Evolutionary conservation across 176 grass and related monocot genomes (phyloP).

Genomic region (Coix lacrymajobi): DNA sequence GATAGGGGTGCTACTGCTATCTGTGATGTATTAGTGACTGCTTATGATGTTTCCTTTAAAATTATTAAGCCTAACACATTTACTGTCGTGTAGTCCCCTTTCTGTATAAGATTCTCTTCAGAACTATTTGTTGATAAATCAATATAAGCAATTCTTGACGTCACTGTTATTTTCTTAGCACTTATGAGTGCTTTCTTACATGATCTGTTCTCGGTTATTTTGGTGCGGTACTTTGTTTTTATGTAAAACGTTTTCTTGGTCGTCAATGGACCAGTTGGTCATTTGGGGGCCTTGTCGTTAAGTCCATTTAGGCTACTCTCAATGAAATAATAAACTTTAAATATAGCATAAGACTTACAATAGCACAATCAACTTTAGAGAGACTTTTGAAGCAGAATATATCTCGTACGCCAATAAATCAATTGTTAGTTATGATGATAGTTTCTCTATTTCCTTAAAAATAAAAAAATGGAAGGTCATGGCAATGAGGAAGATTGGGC

Average conservation of each 20-base stretch:
- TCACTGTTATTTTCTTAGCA: slow-evolving; percentile 1
- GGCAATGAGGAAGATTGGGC: slow-evolving; percentile 79
- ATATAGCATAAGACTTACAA: not conserved
- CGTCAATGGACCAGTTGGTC: not conserved
- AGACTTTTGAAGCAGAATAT: slow-evolving; percentile 1
- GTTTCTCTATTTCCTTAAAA: slow-evolving; percentile 26
- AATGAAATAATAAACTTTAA: not conserved
- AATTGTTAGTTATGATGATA: slow-evolving; percentile 18
- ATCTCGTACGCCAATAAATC: not conserved
- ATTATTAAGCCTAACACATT: not conserved
- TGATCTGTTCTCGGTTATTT: not conserved
- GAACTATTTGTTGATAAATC: not conserved
- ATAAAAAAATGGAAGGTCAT: slow-evolving; percentile 29
- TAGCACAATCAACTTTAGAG: slow-evolving; percentile 1
- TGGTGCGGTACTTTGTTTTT: not conserved
- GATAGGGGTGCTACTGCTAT: not conserved
- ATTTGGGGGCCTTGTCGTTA: not conserved
- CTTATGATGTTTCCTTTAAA: not conserved
- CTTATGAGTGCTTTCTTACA: not conserved
- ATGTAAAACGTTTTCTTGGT: not conserved
- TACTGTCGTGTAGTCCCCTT: not conserved
- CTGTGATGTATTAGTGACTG: not conserved
- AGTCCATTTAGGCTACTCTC: not conserved
- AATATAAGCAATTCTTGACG: not conserved
- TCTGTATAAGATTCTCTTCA: not conserved